phyloP scores from a whole-genome alignment of 768 basidiomycete genomes.

The Calocera viscosa region DNA sequence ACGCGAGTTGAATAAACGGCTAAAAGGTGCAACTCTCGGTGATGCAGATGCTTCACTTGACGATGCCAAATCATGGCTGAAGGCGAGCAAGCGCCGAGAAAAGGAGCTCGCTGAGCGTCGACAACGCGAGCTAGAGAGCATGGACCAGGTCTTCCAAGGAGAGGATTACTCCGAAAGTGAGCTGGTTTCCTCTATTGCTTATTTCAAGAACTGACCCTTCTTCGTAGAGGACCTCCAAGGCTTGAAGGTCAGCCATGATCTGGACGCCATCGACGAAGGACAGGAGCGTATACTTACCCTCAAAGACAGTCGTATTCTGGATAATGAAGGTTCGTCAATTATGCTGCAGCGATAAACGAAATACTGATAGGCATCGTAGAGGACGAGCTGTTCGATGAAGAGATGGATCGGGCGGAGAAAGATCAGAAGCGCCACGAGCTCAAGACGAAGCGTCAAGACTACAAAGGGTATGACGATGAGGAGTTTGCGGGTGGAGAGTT shows the following conservation, averaged over 20 bases:
- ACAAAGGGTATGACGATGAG: constrained; percentile 93
- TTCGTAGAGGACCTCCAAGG: constrained; percentile 73
- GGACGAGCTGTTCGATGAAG: constrained; percentile 94
- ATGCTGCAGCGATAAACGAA: constrained; percentile 6
- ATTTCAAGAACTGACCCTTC: not conserved
- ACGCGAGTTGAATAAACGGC: constrained; percentile 79
- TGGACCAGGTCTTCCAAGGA: constrained; percentile 60
- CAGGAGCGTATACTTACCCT: constrained; percentile 91
- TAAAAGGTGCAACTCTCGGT: constrained; percentile 87
- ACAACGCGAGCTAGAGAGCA: constrained; percentile 67
- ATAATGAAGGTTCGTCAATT: constrained; percentile 62
- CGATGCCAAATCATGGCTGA: constrained; percentile 81
- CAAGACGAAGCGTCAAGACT: constrained; percentile 79
- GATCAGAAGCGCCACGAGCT: constrained; percentile 65
- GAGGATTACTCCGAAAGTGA: constrained; percentile 79
- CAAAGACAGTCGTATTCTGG: constrained; percentile 90
- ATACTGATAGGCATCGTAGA: constrained; percentile 37
- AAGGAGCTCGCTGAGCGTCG: constrained; percentile 77
- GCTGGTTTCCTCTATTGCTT: constrained; percentile 23
- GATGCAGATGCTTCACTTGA: constrained; percentile 57
- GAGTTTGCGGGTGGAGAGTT: constrained; percentile 68
- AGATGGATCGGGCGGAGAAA: constrained; percentile 80
- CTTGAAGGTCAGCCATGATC: constrained; percentile 91
- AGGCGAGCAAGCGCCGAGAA: constrained; percentile 78
- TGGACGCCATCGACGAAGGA: constrained; percentile 83